Percentiles rank a stretch among this genome's conserved stretches.
phyloP scores from a whole-genome alignment of 1,139 yeast species.

The Yamadazyma spencermartinsiae region DNA sequence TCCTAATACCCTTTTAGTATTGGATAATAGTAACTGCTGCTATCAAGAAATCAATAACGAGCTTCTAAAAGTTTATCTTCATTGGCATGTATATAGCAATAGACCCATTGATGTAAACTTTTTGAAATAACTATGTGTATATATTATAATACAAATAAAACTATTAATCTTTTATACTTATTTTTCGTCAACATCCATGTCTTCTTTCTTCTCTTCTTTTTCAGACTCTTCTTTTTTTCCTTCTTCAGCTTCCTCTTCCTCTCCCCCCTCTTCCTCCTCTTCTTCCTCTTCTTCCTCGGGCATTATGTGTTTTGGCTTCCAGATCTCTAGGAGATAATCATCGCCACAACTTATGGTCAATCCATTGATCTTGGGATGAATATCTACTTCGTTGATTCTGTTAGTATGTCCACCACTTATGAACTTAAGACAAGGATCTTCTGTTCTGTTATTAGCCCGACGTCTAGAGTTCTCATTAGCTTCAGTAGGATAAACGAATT shows the following conservation, averaged over 20 bases:
- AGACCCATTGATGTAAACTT: conserved; percentile 11
- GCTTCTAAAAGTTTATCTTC: conserved; percentile 9
- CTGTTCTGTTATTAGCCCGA: conserved; percentile 28
- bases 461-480: conserved; percentile 20
- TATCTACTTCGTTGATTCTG: conserved; percentile 49
- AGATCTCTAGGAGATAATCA: conserved; percentile 53
- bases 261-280: conserved; percentile 27
- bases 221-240: conserved; percentile 8
- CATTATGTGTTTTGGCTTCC: conserved; percentile 50
- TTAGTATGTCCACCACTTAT: conserved; percentile 63
- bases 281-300: conserved; percentile 45
- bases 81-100: conserved; percentile 19
- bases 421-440: conserved; percentile 61
- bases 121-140: conserved; percentile 1
- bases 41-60: conserved; percentile 6
- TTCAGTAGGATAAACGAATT: conserved; percentile 37
- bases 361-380: conserved; percentile 47
- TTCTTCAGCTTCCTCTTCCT: conserved; percentile 27
- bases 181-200: conserved; percentile 5
- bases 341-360: conserved; percentile 51
- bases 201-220: not conserved
- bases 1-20: conserved; percentile 9
- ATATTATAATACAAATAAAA: conserved; percentile 2
- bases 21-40: conserved; percentile 9
- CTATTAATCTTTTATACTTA: not conserved